phyloP scores from a whole-genome alignment of 2,329 filamentous ascomycete species.

The Chaetomium olivaceum region DNA sequence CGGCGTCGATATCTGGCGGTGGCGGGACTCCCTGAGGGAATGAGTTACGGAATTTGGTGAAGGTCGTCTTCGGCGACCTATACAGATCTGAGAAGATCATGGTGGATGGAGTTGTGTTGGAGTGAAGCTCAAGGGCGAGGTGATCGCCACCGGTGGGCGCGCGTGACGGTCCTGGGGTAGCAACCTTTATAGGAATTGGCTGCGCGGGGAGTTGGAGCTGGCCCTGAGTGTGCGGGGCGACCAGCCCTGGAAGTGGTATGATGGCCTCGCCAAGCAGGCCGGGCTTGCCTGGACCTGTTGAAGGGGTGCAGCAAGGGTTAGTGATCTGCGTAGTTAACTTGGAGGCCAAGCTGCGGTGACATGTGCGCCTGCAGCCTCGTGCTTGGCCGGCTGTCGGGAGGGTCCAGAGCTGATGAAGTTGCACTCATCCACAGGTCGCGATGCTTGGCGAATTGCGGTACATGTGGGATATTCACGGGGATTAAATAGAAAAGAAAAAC shows the following conservation, averaged over 20 bases:
- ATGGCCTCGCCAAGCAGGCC: conserved; percentile 30
- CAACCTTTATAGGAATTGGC: conserved; percentile 31
- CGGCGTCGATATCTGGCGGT: conserved; percentile 55
- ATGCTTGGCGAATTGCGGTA: conserved; percentile 2
- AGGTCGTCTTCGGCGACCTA: conserved; percentile 55
- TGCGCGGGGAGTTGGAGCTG: conserved; percentile 22
- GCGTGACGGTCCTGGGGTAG: conserved; percentile 23
- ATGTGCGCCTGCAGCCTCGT: conserved; percentile 16
- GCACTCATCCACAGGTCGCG: neutral
- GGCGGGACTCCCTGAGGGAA: conserved; percentile 36
- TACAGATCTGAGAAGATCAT: conserved; percentile 64
- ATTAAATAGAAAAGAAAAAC: neutral
- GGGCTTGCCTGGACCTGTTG: conserved; percentile 25
- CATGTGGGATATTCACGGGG: neutral
- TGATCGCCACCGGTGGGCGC: conserved; percentile 28
- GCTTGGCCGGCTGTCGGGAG: neutral
- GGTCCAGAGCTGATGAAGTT: conserved; percentile 3
- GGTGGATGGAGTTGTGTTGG: conserved; percentile 33
- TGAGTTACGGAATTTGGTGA: conserved; percentile 52
- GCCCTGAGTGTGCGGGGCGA: conserved; percentile 31
- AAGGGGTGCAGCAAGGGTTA: conserved; percentile 26
- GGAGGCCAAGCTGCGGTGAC: conserved; percentile 14
- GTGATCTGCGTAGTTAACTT: conserved; percentile 32
- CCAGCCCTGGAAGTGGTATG: conserved; percentile 32
- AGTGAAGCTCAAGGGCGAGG: conserved; percentile 26